Evolutionary conservation across 2,329 filamentous ascomycete genomes (phyloP), one percentile per base, ranked within the genome.

Genomic region (Cladophialophora immunda): DNA sequence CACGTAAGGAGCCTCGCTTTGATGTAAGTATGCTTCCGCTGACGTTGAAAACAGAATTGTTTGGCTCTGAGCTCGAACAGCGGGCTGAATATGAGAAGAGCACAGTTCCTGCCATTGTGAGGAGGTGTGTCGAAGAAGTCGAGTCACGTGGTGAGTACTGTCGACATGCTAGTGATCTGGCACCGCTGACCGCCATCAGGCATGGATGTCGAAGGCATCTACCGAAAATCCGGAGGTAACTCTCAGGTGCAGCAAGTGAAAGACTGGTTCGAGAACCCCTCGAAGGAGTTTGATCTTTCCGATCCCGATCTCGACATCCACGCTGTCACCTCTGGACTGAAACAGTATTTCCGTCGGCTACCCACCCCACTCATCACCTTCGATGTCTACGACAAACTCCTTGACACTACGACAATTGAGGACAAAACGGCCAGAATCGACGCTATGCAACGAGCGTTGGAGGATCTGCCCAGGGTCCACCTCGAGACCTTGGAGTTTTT

Each of bases 131-230:
- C 72, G 92, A 97, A 76, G 94, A 99, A 80, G 95, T 99, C 45
- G 95, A 99, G 79, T 82, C 95, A 25, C 90, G 95, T 76, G 95
- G 94, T 80, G 76, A 60, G 79, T 71, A 61, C 57, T 27, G 13
- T 19, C 41, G 13, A 19, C 3, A 54, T 34, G 11, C 38, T n/a
- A n/a, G 11, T 17, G 29, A 13, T 25, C n/a, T 15, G 60, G 32
- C 30, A 19, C 15, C 50, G 62, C 53, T 71, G 74, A 69, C 53
- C 75, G 29, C 57, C 34, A 17, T 29, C 64, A 85, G 84, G 85
- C 54, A 97, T 99, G 92, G 94, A 98, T 74, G 88, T 96, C 73
- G 95, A 98, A 81, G 95, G 95, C 69, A 97, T 99, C 73, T 99
- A 99, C 81, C 90, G 95, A 75, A 99, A 99, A 84, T 97, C 94